Evolutionary conservation across 352 stramenopile species (phyloP).

Genomic region (Phytopythium delawarense): DNA sequence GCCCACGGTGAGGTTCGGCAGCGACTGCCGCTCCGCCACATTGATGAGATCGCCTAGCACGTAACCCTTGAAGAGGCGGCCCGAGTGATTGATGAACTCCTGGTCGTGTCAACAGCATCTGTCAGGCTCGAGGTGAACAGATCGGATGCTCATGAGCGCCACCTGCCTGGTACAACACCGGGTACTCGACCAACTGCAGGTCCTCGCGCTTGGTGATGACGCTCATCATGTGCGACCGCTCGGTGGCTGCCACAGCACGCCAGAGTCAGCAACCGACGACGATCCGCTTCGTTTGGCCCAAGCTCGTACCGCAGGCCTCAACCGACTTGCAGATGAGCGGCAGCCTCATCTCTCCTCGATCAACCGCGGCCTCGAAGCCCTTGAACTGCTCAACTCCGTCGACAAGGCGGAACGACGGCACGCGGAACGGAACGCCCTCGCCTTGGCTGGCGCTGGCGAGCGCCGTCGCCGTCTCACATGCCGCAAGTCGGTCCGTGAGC

Average conservation of each 20-base stretch:
- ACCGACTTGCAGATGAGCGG: slow-evolving; percentile 84
- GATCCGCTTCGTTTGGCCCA: neutral
- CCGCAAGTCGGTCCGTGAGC: slow-evolving; percentile 62
- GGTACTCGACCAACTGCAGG: slow-evolving; percentile 47
- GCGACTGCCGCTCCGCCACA: slow-evolving; percentile 66
- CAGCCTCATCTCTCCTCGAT: slow-evolving; percentile 34
- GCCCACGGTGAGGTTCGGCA: slow-evolving; percentile 60
- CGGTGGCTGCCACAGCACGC: slow-evolving; percentile 39
- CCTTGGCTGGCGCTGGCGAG: slow-evolving; percentile 11
- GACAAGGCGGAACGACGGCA: slow-evolving; percentile 52
- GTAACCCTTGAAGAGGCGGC: slow-evolving; percentile 80
- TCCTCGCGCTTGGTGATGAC: slow-evolving; percentile 68
- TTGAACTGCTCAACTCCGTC: slow-evolving; percentile 33
- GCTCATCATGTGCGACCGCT: slow-evolving; percentile 82
- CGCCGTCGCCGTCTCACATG: slow-evolving; percentile 44
- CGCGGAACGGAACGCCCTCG: slow-evolving; percentile 26
- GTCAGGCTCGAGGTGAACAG: neutral
- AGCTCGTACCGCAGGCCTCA: slow-evolving; percentile 68
- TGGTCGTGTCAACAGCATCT: slow-evolving; percentile 11
- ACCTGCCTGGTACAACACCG: slow-evolving; percentile 63
- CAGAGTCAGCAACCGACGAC: slow-evolving; percentile 1
- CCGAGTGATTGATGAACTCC: slow-evolving; percentile 84
- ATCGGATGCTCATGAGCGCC: neutral
- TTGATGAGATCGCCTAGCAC: slow-evolving; percentile 73
- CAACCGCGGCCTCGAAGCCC: slow-evolving; percentile 29